A percentile compares a stretch with the other conserved stretches of the same genome.
phyloP scores from a whole-genome alignment of 495 filamentous ascomycete genomes.

The Hyaloscypha variabilis region DNA sequence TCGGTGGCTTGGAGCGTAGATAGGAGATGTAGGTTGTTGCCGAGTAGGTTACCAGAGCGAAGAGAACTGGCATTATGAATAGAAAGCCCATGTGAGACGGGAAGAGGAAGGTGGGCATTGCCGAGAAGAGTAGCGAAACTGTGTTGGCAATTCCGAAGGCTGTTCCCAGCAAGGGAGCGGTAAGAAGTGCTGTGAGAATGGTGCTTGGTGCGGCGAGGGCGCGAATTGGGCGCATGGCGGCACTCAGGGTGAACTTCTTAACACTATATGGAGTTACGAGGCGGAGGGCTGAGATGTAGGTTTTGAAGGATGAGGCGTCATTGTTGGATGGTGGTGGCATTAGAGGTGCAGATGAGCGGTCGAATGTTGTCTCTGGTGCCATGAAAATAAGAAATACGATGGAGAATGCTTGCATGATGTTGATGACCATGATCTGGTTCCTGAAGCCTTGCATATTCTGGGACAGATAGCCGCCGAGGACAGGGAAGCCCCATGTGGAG shows the following conservation, averaged over 20 bases:
- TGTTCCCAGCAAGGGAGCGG: conserved; percentile 41
- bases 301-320: conserved; percentile 38
- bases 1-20: conserved; percentile 5
- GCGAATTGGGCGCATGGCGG: conserved; percentile 43
- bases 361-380: conserved; percentile 52
- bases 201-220: conserved; percentile 49
- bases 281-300: conserved; percentile 41
- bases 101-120: conserved; percentile 44
- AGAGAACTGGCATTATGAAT: conserved; percentile 33
- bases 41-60: conserved; percentile 14
- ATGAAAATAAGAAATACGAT: conserved; percentile 46
- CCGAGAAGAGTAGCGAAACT: conserved; percentile 48
- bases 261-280: conserved; percentile 30
- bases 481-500: conserved; percentile 50
- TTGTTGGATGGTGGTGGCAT: conserved; percentile 25
- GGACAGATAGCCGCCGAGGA: conserved; percentile 51
- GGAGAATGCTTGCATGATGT: conserved; percentile 45
- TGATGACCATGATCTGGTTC: conserved; percentile 49
- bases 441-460: conserved; percentile 38
- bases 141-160: conserved; percentile 46
- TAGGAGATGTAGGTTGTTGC: conserved; percentile 7
- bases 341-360: conserved; percentile 37
- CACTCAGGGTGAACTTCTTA: conserved; percentile 27
- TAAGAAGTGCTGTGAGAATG: conserved; percentile 43
- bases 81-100: conserved; percentile 43